Conservation (phyloP, 495 filamentous ascomycete species). For the Penicillium ucsense region DNA sequence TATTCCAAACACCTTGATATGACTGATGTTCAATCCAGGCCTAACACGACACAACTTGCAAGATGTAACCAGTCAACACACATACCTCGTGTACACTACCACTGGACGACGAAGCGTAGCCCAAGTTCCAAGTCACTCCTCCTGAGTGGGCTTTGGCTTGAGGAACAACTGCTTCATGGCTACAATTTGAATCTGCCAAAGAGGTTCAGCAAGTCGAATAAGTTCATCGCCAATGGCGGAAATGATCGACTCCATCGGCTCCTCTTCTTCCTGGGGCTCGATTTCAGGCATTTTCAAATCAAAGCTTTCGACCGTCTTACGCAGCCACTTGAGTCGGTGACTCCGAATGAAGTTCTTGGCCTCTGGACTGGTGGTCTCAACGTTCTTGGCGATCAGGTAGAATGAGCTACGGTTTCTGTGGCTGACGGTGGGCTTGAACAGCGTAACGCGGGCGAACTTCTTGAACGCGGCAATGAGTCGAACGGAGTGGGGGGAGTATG, state of each 20-base stretch:
- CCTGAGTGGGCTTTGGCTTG: no score
- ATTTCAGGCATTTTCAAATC: neutral
- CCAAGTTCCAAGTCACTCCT: no score
- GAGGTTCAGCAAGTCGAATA: neutral
- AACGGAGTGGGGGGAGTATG: neutral
- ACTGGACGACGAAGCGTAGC: no score
- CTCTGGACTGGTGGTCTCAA: neutral
- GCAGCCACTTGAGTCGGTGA: neutral
- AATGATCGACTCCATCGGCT: neutral
- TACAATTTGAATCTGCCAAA: conserved; percentile 2
- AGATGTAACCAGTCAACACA: no score
- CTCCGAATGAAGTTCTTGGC: neutral
- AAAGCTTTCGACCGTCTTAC: neutral
- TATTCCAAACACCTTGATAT: no score
- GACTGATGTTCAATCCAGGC: no score
- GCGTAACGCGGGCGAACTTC: neutral
- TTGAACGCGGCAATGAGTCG: neutral
- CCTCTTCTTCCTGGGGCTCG: neutral
- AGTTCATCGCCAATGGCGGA: neutral
- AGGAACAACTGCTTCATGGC: conserved; percentile 1
- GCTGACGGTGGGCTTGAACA: neutral
- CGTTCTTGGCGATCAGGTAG: conserved; percentile 4
- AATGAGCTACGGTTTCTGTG: conserved; percentile 2
- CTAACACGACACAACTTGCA: no score
- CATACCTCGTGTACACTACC: no score